Conservation (phyloP, 305 asterid species). For the Fraxinus dipetala region DNA sequence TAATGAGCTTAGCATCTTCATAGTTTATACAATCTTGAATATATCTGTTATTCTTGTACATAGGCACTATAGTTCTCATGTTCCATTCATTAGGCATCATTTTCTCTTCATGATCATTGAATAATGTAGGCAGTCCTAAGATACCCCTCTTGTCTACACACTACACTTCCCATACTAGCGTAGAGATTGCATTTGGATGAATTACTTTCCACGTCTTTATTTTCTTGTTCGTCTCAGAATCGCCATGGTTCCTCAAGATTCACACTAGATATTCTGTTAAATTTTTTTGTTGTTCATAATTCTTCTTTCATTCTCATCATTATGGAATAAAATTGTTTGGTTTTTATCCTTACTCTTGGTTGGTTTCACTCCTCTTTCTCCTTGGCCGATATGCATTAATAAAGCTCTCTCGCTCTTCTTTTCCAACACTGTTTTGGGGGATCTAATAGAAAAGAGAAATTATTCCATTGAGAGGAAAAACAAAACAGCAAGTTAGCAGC, state of each 20-base stretch:
- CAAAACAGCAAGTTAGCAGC: not conserved
- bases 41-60: not conserved
- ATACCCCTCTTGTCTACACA: not conserved
- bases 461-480: not conserved
- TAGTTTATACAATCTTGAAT: not conserved
- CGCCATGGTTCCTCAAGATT: not conserved
- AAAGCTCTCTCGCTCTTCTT: not conserved
- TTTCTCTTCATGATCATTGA: not conserved
- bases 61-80: not conserved
- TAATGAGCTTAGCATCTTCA: not conserved
- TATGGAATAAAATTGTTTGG: not conserved
- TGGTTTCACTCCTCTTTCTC: not conserved
- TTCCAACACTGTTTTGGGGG: not conserved
- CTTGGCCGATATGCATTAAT: not conserved
- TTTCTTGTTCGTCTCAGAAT: not conserved
- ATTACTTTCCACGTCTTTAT: not conserved
- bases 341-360: not conserved
- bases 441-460: not conserved
- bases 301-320: not conserved
- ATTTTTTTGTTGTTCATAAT: not conserved
- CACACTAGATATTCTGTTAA: not conserved
- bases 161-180: not conserved
- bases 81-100: not conserved
- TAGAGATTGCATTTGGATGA: not conserved
- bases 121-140: not conserved